phyloP scores from a whole-genome alignment of 2,329 filamentous ascomycete species.

The Aspergillus viridinutans region DNA sequence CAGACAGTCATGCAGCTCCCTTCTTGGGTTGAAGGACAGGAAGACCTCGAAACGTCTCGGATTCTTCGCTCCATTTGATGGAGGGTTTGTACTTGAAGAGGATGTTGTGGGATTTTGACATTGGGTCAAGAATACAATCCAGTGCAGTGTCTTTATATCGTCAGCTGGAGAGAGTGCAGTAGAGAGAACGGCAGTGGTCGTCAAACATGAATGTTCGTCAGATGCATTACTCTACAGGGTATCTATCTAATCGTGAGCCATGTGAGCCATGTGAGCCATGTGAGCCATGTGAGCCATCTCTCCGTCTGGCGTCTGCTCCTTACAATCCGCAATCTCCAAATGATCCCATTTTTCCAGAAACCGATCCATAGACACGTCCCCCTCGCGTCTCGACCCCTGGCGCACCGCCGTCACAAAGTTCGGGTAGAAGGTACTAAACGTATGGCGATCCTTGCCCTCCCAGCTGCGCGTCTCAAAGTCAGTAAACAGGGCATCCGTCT shows the following conservation, averaged over 20 bases:
- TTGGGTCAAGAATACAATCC: background rate
- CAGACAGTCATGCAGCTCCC: too few relatives aligned
- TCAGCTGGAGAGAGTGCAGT: too few relatives aligned
- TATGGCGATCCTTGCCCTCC: conserved; percentile 10
- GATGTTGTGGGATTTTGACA: background rate
- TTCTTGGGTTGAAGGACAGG: too few relatives aligned
- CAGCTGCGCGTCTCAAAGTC: conserved; percentile 19
- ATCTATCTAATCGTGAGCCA: background rate
- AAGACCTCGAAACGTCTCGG: too few relatives aligned
- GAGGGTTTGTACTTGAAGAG: conserved; percentile 2
- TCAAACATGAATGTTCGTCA: background rate
- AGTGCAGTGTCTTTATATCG: too few relatives aligned
- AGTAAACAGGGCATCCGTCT: conserved; percentile 20
- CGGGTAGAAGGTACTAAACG: conserved; percentile 25
- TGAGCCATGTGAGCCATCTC: too few relatives aligned
- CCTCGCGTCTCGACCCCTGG: background rate
- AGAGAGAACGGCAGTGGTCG: too few relatives aligned
- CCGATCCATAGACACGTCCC: background rate
- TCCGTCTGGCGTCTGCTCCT: background rate
- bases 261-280: too few relatives aligned
- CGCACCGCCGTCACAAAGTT: background rate
- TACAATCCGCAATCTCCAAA: background rate
- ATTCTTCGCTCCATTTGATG: background rate
- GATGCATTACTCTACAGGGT: background rate
- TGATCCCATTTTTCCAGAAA: background rate